These are phyloP conservation scores for Phoma sp. DNA, from an alignment of 2,329 filamentous ascomycete genomes.

Conservation along the genomic window DNA sequence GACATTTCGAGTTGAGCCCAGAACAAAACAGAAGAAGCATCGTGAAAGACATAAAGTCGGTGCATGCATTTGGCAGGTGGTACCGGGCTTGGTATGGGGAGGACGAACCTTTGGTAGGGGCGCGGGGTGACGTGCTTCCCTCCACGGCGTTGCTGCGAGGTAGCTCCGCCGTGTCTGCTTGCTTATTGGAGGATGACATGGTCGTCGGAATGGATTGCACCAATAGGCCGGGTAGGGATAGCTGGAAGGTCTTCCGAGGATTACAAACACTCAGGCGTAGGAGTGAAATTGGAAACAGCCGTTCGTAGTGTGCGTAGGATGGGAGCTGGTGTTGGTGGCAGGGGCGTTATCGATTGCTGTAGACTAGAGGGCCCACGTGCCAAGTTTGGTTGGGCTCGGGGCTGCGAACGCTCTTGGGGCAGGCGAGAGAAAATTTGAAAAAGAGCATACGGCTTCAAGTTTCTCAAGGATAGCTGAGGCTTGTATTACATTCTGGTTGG, in stretches of 20 bases:
- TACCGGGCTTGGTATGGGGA: slow-evolving; percentile 9
- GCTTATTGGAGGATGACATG: slow-evolving; percentile 42
- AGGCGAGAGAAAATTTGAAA: slow-evolving; percentile 10
- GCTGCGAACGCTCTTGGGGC: slow-evolving; percentile 18
- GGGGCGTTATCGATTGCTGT: slow-evolving; percentile 28
- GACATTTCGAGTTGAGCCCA: background rate
- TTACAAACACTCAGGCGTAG: slow-evolving; percentile 7
- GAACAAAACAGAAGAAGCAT: background rate
- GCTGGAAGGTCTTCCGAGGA: slow-evolving; percentile 8
- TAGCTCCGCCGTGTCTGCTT: slow-evolving; percentile 25
- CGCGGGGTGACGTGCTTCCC: slow-evolving; percentile 38
- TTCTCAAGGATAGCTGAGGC: background rate
- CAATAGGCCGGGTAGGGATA: slow-evolving; percentile 7
- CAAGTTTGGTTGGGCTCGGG: slow-evolving; percentile 34
- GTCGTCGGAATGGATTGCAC: slow-evolving; percentile 1
- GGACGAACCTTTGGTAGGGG: slow-evolving; percentile 43
- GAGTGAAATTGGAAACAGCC: slow-evolving; percentile 5
- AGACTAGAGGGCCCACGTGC: slow-evolving; percentile 39
- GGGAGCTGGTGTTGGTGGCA: slow-evolving; percentile 15
- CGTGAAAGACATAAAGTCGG: background rate
- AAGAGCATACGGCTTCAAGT: background rate
- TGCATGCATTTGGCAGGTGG: slow-evolving; percentile 10
- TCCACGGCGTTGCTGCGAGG: slow-evolving; percentile 27
- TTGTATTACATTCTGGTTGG: background rate
- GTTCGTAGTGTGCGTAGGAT: slow-evolving; percentile 9